Conservation (phyloP, 768 basidiomycete species). For the Tricholoma sp. region DNA sequence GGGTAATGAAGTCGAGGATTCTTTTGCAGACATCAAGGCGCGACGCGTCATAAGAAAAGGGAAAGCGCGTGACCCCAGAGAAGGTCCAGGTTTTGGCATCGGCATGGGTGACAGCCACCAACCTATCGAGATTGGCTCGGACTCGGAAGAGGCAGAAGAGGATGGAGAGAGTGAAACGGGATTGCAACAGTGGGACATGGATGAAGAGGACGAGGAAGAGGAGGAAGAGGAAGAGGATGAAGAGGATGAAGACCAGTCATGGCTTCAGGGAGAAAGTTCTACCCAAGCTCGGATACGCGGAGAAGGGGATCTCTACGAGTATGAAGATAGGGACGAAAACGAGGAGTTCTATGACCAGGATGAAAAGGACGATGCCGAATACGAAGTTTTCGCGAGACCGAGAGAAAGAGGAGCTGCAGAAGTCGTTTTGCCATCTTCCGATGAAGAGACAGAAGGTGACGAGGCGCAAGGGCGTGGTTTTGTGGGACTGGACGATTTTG, state of each 20-base stretch:
- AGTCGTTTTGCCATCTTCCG: constrained; percentile 4
- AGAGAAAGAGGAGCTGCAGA: background rate
- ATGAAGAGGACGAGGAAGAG: constrained; percentile 20
- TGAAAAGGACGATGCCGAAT: constrained; percentile 12
- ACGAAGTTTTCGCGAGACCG: background rate
- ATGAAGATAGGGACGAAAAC: constrained; percentile 12
- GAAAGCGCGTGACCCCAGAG: constrained; percentile 56
- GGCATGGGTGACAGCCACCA: constrained; percentile 30
- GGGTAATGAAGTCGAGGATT: constrained; percentile 40
- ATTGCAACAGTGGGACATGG: constrained; percentile 9
- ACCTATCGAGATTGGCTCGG: constrained; percentile 46
- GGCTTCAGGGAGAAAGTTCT: constrained; percentile 22
- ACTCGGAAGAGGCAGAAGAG: constrained; percentile 24
- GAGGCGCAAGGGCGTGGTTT: constrained; percentile 9
- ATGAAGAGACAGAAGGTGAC: constrained; percentile 14
- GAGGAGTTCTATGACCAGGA: constrained; percentile 18
- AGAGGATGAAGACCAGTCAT: constrained; percentile 15
- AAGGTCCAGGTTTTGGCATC: constrained; percentile 48
- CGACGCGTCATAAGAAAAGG: constrained; percentile 45
- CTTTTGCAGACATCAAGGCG: constrained; percentile 49
- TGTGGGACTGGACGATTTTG: background rate
- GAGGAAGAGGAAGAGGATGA: constrained; percentile 16
- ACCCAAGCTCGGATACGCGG: constrained; percentile 19
- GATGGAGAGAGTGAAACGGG: constrained; percentile 20
- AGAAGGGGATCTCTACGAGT: constrained; percentile 13